A percentile compares a stretch with the other conserved stretches of the same genome.
phyloP scores from a whole-genome alignment of 192 early-diverging fungal species.

The Rhizophagus sp. region DNA sequence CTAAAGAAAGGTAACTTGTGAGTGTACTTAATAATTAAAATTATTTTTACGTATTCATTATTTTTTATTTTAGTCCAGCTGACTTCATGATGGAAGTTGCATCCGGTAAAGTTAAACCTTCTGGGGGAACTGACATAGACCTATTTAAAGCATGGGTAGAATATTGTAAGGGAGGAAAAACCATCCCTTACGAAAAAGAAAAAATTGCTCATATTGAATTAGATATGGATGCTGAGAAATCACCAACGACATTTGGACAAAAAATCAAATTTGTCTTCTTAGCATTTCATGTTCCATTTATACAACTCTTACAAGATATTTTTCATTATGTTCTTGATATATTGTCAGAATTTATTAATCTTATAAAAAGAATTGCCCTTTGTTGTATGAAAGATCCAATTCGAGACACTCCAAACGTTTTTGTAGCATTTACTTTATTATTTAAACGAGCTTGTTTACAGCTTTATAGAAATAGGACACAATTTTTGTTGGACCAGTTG shows the following conservation, averaged over 20 bases:
- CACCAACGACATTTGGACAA: background rate
- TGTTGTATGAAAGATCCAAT: slow-evolving; percentile 38
- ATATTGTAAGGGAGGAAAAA: slow-evolving; percentile 37
- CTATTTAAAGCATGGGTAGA: slow-evolving; percentile 53
- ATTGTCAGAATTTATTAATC: background rate
- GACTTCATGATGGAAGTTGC: slow-evolving; percentile 74
- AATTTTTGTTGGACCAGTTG: slow-evolving; percentile 54
- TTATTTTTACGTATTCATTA: background rate
- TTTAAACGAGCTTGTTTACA: slow-evolving; percentile 46
- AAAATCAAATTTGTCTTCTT: background rate
- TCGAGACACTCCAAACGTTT: slow-evolving; percentile 48
- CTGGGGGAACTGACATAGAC: slow-evolving; percentile 39
- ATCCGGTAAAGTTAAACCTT: slow-evolving; percentile 51
- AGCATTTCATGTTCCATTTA: background rate
- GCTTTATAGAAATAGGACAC: slow-evolving; percentile 47
- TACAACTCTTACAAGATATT: background rate
- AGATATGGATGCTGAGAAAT: background rate
- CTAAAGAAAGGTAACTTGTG: slow-evolving; percentile 20
- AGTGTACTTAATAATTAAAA: background rate
- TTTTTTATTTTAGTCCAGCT: slow-evolving; percentile 37
- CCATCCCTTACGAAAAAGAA: slow-evolving; percentile 20
- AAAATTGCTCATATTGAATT: no score
- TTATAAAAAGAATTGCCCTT: slow-evolving; percentile 4
- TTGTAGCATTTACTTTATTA: slow-evolving; percentile 53
- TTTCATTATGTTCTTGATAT: background rate